These are phyloP conservation scores for Neospora caninum DNA, from an alignment of 169 alveolate genomes.

Conservation along the genomic window DNA sequence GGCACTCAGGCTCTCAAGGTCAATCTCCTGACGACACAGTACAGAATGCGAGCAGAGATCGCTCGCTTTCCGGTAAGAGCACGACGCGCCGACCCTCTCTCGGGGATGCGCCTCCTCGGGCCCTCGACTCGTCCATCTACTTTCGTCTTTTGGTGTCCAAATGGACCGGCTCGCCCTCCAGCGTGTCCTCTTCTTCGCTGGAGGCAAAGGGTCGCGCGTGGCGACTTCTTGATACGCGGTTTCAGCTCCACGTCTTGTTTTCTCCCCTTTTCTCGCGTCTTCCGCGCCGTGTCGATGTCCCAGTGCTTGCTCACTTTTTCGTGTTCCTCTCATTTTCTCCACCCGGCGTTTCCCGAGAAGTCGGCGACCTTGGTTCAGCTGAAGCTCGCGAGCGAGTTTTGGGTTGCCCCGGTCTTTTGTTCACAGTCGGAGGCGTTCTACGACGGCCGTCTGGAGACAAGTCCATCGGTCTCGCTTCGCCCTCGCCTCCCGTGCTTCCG, in stretches of 20 bases:
- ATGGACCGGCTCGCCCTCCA: too few relatives aligned
- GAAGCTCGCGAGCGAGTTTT: too few relatives aligned
- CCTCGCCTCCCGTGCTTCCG: conserved; percentile 33
- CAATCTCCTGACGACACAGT: conserved; percentile 86
- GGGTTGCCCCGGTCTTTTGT: background rate
- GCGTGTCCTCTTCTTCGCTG: too few relatives aligned
- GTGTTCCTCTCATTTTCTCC: too few relatives aligned
- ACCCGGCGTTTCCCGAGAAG: too few relatives aligned
- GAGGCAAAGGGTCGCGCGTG: too few relatives aligned
- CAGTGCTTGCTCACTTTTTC: too few relatives aligned
- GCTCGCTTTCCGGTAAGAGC: conserved; percentile 90
- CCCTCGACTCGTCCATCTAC: background rate
- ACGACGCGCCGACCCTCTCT: background rate
- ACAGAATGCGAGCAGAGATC: conserved; percentile 95
- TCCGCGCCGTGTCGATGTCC: too few relatives aligned
- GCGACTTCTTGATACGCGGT: too few relatives aligned
- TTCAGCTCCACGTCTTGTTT: too few relatives aligned
- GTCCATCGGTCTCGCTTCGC: conserved; percentile 28
- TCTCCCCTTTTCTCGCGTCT: too few relatives aligned
- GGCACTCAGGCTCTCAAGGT: conserved; percentile 71
- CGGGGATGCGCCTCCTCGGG: background rate
- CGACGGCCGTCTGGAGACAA: conserved; percentile 46
- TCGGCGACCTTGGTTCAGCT: too few relatives aligned
- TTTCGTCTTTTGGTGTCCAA: background rate
- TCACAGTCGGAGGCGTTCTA: conserved; percentile 27